Percentiles rank a stretch among this genome's conserved stretches.
These are phyloP conservation scores for Cryptomeria japonica DNA, from an alignment of 75 land plant genomes.

Conservation along the genomic window DNA sequence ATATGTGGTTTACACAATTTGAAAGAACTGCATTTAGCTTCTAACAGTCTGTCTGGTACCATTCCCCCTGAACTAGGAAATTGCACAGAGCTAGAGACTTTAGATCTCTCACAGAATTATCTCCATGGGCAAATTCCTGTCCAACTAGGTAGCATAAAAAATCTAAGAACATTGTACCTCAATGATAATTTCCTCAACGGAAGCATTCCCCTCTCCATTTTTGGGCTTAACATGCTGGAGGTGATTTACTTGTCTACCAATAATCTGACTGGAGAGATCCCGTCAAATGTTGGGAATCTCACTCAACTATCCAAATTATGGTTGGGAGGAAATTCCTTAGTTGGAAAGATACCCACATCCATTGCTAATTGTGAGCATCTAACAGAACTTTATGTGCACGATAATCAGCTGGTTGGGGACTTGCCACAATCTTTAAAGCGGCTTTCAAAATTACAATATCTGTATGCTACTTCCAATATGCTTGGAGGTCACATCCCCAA, in stretches of 20 bases:
- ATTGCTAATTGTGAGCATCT: conserved; percentile 36
- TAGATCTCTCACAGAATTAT: conserved; percentile 37
- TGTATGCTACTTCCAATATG: conserved; percentile 34
- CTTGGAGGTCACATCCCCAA: conserved; percentile 31
- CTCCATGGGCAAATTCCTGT: conserved; percentile 27
- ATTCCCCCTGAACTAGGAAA: conserved; percentile 24
- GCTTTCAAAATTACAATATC: conserved; percentile 25
- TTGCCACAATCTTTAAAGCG: conserved; percentile 37
- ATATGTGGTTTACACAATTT: conserved; percentile 24
- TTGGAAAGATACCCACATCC: conserved; percentile 45
- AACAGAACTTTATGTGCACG: conserved; percentile 32
- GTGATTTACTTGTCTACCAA: conserved; percentile 12
- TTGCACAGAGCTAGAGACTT: conserved; percentile 11
- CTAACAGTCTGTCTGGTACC: conserved; percentile 20
- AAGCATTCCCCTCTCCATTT: conserved; percentile 23
- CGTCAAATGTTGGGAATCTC: conserved; percentile 19
- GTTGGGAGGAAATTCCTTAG: conserved; percentile 30
- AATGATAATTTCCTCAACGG: conserved; percentile 29
- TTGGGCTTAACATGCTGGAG: conserved; percentile 15
- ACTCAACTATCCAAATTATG: conserved; percentile 6
- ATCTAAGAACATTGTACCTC: conserved; percentile 11
- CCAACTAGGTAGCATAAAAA: conserved; percentile 21
- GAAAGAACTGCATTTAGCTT: conserved; percentile 17
- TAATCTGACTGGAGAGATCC: conserved; percentile 27
- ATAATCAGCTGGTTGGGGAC: conserved; percentile 36